Evolutionary conservation across 116 monocot genomes (phyloP).

Genomic region (Papilionanthe hybrid): DNA sequence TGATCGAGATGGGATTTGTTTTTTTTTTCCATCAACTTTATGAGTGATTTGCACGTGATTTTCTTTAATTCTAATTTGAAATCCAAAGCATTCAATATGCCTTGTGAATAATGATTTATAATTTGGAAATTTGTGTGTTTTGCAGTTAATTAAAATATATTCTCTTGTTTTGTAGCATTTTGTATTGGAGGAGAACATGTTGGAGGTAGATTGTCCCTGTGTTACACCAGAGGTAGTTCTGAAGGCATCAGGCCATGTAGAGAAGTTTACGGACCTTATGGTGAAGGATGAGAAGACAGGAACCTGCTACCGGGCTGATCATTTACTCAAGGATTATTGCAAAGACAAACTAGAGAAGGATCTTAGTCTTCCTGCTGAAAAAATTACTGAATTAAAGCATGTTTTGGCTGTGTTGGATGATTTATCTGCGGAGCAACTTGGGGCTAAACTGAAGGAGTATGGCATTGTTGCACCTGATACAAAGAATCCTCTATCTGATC

Average conservation of each 20-base stretch:
- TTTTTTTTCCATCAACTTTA: too few species aligned
- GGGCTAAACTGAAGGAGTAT: slow-evolving; percentile 80
- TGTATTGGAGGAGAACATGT: slow-evolving; percentile 85
- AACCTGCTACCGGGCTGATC: slow-evolving; percentile 82
- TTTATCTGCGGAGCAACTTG: slow-evolving; percentile 66
- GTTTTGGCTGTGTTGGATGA: slow-evolving; percentile 70
- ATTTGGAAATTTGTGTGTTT: too few species aligned
- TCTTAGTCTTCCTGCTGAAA: slow-evolving; percentile 46
- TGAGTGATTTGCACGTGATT: too few species aligned
- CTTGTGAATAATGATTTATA: too few species aligned
- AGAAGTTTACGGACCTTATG: slow-evolving; percentile 92
- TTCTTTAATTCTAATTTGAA: too few species aligned
- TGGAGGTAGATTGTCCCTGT: slow-evolving; percentile 89
- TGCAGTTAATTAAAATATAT: too few species aligned
- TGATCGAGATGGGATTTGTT: too few species aligned
- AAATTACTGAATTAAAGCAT: slow-evolving; percentile 59
- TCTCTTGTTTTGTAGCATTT: slow-evolving; percentile 51
- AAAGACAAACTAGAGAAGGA: slow-evolving; percentile 91
- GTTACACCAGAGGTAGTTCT: slow-evolving; percentile 80
- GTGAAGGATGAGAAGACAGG: slow-evolving; percentile 92
- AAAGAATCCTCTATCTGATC: slow-evolving; percentile 79
- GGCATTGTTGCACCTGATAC: slow-evolving; percentile 78
- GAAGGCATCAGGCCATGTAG: slow-evolving; percentile 91
- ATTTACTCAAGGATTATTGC: slow-evolving; percentile 83
- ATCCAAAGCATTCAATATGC: too few species aligned